These are phyloP conservation scores for Chrysanthemum seticuspe DNA, from an alignment of 129 eudicot species.

Conservation along the genomic window DNA sequence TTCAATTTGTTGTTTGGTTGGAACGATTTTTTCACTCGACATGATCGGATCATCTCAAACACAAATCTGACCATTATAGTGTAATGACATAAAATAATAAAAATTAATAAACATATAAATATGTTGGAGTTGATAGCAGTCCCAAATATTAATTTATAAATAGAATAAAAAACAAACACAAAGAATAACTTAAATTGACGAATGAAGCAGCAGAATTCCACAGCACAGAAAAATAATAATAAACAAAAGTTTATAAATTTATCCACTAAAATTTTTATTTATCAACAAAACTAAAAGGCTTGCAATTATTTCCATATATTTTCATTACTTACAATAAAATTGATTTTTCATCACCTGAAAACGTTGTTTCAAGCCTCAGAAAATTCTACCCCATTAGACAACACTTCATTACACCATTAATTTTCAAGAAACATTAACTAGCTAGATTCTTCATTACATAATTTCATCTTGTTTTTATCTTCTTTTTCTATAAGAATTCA, in stretches of 20 bases:
- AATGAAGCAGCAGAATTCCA: slow-evolving; percentile 26
- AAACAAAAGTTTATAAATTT: slow-evolving; percentile 22
- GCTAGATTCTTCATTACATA: neutral
- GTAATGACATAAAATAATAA: neutral
- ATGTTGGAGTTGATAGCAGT: neutral
- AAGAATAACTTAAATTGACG: slow-evolving; percentile 20
- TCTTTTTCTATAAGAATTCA: slow-evolving; percentile 5
- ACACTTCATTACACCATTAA: slow-evolving; percentile 3
- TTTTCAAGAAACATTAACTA: neutral
- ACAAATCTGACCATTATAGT: too few relatives aligned
- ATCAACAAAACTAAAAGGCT: slow-evolving; percentile 24
- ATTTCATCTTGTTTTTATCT: slow-evolving; percentile 12
- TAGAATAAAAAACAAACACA: slow-evolving; percentile 5
- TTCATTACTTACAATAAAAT: slow-evolving; percentile 20
- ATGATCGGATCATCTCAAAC: too few relatives aligned
- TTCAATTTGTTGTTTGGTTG: too few relatives aligned
- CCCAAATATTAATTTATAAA: neutral
- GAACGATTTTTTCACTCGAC: too few relatives aligned
- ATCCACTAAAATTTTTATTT: slow-evolving; percentile 30
- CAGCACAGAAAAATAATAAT: slow-evolving; percentile 2
- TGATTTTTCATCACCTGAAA: slow-evolving; percentile 37
- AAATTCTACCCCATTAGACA: slow-evolving; percentile 20
- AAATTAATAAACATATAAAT: neutral
- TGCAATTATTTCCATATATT: neutral
- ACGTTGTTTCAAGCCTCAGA: slow-evolving; percentile 36